These are phyloP conservation scores for Linnemannia schmuckeri DNA, from an alignment of 192 early-diverging fungal genomes.

Conservation along the genomic window DNA sequence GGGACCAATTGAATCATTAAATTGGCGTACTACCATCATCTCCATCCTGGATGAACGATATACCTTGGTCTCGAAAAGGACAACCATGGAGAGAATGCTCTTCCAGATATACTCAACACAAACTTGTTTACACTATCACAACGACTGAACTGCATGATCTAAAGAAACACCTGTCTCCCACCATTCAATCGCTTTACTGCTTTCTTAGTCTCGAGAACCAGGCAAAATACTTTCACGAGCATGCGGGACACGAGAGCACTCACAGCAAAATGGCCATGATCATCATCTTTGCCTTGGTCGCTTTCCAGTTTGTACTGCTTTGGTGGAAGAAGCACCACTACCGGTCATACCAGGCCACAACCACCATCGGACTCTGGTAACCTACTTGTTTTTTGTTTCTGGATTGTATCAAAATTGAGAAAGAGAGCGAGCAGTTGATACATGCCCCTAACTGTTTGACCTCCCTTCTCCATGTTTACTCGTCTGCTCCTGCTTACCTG, in stretches of 20 bases:
- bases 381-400: neutral
- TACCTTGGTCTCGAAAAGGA: neutral
- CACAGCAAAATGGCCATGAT: conserved; percentile 71
- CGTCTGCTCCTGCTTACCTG: neutral
- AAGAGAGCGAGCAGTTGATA: neutral
- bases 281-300: conserved; percentile 65
- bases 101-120: neutral
- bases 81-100: neutral
- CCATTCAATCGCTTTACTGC: neutral
- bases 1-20: neutral
- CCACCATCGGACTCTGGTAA: conserved; percentile 64
- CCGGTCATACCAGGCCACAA: conserved; percentile 66
- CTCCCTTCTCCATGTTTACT: neutral
- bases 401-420: neutral
- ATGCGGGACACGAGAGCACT: conserved; percentile 64
- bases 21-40: neutral
- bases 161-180: neutral
- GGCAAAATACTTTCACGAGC: conserved; percentile 50
- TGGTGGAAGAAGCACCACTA: conserved; percentile 74
- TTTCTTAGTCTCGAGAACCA: conserved; percentile 38
- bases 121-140: neutral
- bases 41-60: too few species aligned
- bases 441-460: neutral
- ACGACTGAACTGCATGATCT: neutral
- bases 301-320: conserved; percentile 69